Percentiles rank a stretch among this genome's conserved stretches.
Evolutionary conservation across 805 yeast species (phyloP).

Genomic region (Metschnikowia noctiluminum): DNA sequence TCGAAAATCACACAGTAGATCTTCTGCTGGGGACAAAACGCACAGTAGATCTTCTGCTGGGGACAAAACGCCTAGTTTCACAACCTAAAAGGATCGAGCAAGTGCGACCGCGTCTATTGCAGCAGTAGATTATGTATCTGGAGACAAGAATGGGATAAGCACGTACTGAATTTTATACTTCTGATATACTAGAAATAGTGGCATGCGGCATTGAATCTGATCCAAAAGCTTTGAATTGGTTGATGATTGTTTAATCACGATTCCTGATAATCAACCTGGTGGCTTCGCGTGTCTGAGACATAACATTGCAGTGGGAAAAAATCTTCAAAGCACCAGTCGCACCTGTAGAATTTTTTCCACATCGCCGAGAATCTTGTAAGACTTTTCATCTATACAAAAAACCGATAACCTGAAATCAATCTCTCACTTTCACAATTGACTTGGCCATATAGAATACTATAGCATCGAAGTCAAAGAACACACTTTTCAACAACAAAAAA

Average conservation of each 20-base stretch:
- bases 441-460: background rate
- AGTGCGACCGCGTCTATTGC: background rate
- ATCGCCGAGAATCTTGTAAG: slow-evolving; percentile 1
- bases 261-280: too few species aligned
- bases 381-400: background rate
- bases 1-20: too few species aligned
- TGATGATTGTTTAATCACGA: background rate
- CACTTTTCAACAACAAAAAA: background rate
- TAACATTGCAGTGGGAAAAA: background rate
- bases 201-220: too few species aligned
- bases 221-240: too few species aligned
- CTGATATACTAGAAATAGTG: too few species aligned
- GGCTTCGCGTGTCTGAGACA: background rate
- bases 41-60: too few species aligned
- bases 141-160: background rate
- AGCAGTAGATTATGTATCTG: background rate
- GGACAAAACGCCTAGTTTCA: too few species aligned
- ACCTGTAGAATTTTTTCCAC: slow-evolving; percentile 10
- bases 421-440: background rate
- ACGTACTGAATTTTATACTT: background rate
- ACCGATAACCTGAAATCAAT: background rate
- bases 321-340: slow-evolving; percentile 1
- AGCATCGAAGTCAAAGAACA: background rate
- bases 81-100: too few species aligned
- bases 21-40: too few species aligned